A percentile compares a stretch with the other conserved stretches of the same genome.
Conservation (phyloP, 345 rosid species). For the Jatropha curcas region DNA sequence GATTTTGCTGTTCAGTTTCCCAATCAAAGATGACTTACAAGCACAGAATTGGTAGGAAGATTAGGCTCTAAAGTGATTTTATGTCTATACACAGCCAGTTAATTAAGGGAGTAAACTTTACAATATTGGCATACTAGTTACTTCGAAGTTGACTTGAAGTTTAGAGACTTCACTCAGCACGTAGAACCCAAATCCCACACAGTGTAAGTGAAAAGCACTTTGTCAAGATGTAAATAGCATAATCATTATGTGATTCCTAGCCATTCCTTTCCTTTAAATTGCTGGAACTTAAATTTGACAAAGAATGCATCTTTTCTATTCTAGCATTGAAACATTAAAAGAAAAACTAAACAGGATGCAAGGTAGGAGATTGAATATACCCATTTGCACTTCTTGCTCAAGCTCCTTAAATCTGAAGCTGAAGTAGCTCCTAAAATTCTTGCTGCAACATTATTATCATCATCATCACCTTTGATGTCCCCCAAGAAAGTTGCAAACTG, state of each 20-base stretch:
- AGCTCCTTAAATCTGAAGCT: not conserved
- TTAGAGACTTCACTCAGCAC: not conserved
- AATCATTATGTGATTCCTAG: not conserved
- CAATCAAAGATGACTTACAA: not conserved
- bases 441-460: not conserved
- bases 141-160: too few relatives aligned
- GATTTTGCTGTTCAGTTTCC: not conserved
- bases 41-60: not conserved
- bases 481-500: not conserved
- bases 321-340: not conserved
- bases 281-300: not conserved
- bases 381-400: not conserved
- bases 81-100: not conserved
- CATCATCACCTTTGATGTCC: not conserved
- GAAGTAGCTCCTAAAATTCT: not conserved
- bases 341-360: too few relatives aligned
- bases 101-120: not conserved
- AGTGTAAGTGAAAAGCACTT: not conserved
- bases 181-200: not conserved
- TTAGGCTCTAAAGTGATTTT: not conserved
- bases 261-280: not conserved
- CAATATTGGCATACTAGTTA: not conserved
- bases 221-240: not conserved
- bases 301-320: not conserved
- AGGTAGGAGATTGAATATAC: not conserved